A percentile compares a stretch with the other conserved stretches of the same genome.
These are phyloP conservation scores for Rhizopogon vinicolor DNA, from an alignment of 768 basidiomycete species.

Conservation along the genomic window DNA sequence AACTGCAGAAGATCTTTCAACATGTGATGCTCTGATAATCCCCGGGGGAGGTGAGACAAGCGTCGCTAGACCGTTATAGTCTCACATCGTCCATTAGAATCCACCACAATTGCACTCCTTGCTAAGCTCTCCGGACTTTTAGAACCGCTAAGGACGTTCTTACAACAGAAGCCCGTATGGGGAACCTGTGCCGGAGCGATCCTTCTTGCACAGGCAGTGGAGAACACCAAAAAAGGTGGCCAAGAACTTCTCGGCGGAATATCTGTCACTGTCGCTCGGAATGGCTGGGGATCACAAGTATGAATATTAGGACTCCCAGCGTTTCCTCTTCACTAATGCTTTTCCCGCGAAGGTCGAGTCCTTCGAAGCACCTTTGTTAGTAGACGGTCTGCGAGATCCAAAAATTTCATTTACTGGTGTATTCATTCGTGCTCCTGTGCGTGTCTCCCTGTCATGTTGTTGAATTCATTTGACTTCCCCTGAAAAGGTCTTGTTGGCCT, in stretches of 20 bases:
- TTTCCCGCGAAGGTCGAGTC: conserved; percentile 65
- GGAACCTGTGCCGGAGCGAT: conserved; percentile 97
- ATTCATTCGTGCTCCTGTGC: conserved; percentile 91
- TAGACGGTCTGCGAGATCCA: conserved; percentile 58
- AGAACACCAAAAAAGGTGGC: conserved; percentile 79
- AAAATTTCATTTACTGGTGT: conserved; percentile 69
- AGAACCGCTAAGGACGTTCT: conserved; percentile 73
- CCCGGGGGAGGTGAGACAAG: conserved; percentile 73
- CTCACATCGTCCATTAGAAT: conserved; percentile 46
- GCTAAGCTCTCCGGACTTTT: conserved; percentile 71
- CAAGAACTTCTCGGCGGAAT: conserved; percentile 84
- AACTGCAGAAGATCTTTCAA: conserved; percentile 64
- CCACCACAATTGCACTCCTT: conserved; percentile 84
- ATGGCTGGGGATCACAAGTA: conserved; percentile 94
- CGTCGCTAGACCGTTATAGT: conserved; percentile 10
- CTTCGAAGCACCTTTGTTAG: conserved; percentile 74
- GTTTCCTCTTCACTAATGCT: background rate
- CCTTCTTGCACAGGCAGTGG: conserved; percentile 67
- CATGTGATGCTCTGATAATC: conserved; percentile 84
- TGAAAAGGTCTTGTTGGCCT: conserved; percentile 56
- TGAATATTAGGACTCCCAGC: conserved; percentile 12
- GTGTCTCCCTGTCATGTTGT: conserved; percentile 15
- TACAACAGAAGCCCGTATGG: conserved; percentile 78
- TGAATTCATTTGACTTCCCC: background rate
- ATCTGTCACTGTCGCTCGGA: conserved; percentile 74